phyloP scores from a whole-genome alignment of 106 monocot genomes.

The Dendrobium catenatum region DNA sequence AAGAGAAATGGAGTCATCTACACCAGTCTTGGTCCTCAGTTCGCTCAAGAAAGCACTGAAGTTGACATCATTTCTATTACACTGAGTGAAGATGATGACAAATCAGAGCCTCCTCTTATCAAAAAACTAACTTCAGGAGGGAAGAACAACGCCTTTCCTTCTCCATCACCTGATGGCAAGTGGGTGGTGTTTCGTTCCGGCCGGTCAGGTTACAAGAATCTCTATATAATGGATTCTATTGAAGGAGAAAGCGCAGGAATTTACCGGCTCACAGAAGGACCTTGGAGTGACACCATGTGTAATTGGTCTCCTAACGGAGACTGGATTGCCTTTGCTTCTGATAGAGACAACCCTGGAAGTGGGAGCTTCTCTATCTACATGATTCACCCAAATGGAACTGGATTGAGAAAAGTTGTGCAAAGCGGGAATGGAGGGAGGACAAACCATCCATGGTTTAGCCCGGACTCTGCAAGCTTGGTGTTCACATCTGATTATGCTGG shows the following conservation, averaged over 20 bases:
- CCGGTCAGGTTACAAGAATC: constrained; percentile 82
- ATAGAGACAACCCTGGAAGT: constrained; percentile 42
- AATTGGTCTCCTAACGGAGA: constrained; percentile 67
- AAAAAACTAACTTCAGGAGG: constrained; percentile 70
- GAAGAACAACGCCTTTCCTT: constrained; percentile 91
- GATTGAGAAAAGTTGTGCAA: constrained; percentile 39
- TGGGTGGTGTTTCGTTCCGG: constrained; percentile 93
- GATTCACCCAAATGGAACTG: constrained; percentile 56
- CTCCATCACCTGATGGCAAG: constrained; percentile 83
- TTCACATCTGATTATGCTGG: constrained; percentile 57
- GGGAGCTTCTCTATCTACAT: constrained; percentile 53
- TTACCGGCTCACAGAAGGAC: constrained; percentile 34
- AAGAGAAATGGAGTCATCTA: constrained; percentile 85
- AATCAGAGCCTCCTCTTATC: constrained; percentile 13
- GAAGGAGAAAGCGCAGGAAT: constrained; percentile 35
- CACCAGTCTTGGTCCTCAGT: constrained; percentile 60
- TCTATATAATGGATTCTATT: constrained; percentile 78
- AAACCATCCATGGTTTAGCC: constrained; percentile 69
- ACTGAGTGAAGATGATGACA: constrained; percentile 18
- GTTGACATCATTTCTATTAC: constrained; percentile 75
- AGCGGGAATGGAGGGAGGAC: constrained; percentile 49
- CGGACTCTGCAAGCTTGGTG: constrained; percentile 41
- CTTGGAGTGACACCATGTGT: constrained; percentile 73
- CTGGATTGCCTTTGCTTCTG: constrained; percentile 63
- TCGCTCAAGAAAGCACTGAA: constrained; percentile 42